phyloP scores from a whole-genome alignment of 192 early-diverging fungal species.

The Dissophora ornata region DNA sequence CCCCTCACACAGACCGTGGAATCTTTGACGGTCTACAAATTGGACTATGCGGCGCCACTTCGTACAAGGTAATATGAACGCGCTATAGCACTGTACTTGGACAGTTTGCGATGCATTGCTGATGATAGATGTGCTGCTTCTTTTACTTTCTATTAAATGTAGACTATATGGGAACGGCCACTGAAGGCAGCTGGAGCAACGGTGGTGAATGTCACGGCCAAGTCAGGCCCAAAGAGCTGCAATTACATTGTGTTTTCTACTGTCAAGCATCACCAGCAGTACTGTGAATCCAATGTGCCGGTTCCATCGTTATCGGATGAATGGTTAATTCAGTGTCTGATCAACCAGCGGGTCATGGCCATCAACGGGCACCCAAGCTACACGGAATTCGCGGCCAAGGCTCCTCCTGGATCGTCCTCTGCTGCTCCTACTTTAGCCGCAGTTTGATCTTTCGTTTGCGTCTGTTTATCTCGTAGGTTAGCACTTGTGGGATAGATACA shows the following conservation, averaged over 20 bases:
- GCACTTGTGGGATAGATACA: too few species aligned
- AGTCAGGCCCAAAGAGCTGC: constrained; percentile 18
- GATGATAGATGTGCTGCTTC: neutral
- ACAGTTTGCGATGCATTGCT: too few species aligned
- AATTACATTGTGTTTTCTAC: constrained; percentile 22
- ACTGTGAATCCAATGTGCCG: neutral
- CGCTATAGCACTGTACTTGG: too few species aligned
- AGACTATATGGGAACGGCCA: constrained; percentile 6
- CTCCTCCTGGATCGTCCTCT: too few species aligned
- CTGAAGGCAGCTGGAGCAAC: constrained; percentile 30
- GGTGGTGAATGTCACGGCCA: constrained; percentile 8
- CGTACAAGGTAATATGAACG: constrained; percentile 22
- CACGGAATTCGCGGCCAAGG: neutral
- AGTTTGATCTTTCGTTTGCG: too few species aligned
- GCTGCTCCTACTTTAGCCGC: too few species aligned
- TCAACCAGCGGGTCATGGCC: constrained; percentile 35
- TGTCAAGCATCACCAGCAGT: neutral
- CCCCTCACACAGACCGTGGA: constrained; percentile 3
- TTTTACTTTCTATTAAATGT: neutral
- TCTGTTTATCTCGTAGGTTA: too few species aligned
- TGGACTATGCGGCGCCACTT: constrained; percentile 16
- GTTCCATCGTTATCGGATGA: constrained; percentile 16
- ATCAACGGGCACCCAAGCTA: constrained; percentile 28
- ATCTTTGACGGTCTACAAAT: constrained; percentile 28
- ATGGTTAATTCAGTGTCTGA: constrained; percentile 42